Evolutionary conservation across 257 asterid genomes (phyloP), one percentile per base, ranked within the genome.

Genomic region (Forsythia viridissima): DNA sequence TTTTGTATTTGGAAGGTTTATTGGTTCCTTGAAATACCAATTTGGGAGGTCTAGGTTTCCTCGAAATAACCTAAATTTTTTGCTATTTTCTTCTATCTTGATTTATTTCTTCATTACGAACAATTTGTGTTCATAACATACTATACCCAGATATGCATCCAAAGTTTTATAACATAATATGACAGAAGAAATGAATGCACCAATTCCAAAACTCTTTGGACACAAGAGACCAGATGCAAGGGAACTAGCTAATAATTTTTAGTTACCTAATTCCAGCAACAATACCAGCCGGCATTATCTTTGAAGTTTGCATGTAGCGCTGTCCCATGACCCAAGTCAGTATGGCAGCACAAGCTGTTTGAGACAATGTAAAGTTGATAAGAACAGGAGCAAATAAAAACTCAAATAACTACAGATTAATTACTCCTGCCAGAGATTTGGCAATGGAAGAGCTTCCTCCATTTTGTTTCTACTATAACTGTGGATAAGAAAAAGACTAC

Each of bases 281-380:
- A 15, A 93, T 40, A 67, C 98, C 99, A 77, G 99, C 97, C 0
- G 99, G 99, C 99, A 96, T 96, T 80, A 96, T 86, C 82, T 93
- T 95, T 59, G 94, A 86, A 51, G 97, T 91, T 82, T 83, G 84
- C 88, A 88, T 52, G 90, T 93, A 96, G 16, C 98, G 91, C 69
- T 89, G 91, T 39, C 93, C 92, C 99, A 96, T 96, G 76, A 90
- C 85, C 89, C 85, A 93, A n/a, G 98, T 89, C 51, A 96, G 86
- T 12, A 71, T 6, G 40, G 89, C 93, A 71, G 98, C 97, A 85
- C 90, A 78, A 78, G 80, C 98, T 92, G 92, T 86, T 84, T 43
- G 74, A 79, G 18, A 76, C 73, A 76, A 76, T 20, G 24, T 30
- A n/a, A 59, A 59, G 6, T 2, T 8, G 20, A 7, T 59, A 6